Base-by-base conservation (phyloP, 2,329 filamentous ascomycete genomes). In the Neofusicoccum parvum region DNA sequence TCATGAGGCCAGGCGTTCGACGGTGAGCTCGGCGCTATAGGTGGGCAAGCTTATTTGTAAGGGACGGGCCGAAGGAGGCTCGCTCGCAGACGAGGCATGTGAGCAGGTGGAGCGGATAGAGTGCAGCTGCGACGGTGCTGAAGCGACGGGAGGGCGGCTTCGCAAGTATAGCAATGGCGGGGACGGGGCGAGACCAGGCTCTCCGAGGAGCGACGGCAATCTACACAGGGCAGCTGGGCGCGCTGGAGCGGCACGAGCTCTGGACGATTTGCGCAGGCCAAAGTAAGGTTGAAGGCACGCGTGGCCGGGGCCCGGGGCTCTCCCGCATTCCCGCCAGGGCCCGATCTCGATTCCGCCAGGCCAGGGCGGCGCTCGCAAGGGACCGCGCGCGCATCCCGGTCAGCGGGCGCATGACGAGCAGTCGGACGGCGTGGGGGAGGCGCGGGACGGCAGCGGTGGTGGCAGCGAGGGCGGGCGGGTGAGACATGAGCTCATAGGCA, bases 401-500 rank as follows among this genome's bases (percentile, higher is more conserved):
- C 54, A 45, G 39, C 54, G 41, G 56, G 56, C 56, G 56, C 56
- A 60, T 60, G 56, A 48, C 56, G 56, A 46, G 39, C 48, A 32
- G 27, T 23, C 48, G 11, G 48, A 23, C 48, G 27, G 41, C 32
- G 56, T 36, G 56, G 32, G 56, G 56, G 56, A 36, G 23, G 53
- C 53, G 53, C 36, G 53, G 37, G 53, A 56, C 53, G 34, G 20
- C 27, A 5, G 17, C 11, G n/a, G 51, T 9, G 23, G 17, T 39
- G 51, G n/a, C 36, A 15, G 46, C 46, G 53, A 20, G 53, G 15
- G 41, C 14, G 39, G 54, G 12, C 27, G 54, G 12, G 56, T 48
- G 56, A 60, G 56, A 59, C 54, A 59, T 46, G 54, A 59, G 54
- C 54, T 60, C 56, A 60, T 60, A 5, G 43, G 39, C 5, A 32